Percentiles rank a stretch among this genome's conserved stretches.
Evolutionary conservation across 305 asterid species (phyloP).

Genomic region (Salvia sclarea): DNA sequence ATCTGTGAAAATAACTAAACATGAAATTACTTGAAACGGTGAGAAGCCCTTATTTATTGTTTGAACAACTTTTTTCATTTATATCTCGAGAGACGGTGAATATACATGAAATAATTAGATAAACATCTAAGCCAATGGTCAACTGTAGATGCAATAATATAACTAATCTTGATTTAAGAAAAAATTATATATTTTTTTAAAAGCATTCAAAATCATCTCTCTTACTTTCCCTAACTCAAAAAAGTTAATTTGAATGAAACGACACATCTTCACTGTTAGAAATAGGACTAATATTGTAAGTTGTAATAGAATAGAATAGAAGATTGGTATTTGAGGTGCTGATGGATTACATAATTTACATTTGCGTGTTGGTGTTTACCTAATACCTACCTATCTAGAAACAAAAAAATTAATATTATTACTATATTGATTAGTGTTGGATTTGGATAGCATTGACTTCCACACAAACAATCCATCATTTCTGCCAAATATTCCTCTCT

Average conservation of each 20-base stretch:
- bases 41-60: neutral
- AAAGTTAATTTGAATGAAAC: neutral
- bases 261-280: neutral
- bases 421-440: neutral
- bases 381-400: neutral
- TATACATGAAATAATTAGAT: neutral
- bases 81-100: neutral
- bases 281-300: neutral
- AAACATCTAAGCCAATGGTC: neutral
- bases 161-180: neutral
- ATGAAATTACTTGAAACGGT: no score
- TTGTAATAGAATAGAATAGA: neutral
- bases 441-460: constrained; percentile 17
- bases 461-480: neutral
- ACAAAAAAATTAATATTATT: neutral
- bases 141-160: neutral
- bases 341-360: neutral
- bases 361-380: neutral
- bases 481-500: neutral
- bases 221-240: neutral
- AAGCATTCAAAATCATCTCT: no score
- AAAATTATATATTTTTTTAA: neutral
- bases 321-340: neutral
- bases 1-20: no score
- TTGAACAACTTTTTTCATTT: neutral